A percentile compares a stretch with the other conserved stretches of the same genome.
These are phyloP conservation scores for Malassezia furfur DNA, from an alignment of 1,284 basidiomycete genomes.

Conservation along the genomic window DNA sequence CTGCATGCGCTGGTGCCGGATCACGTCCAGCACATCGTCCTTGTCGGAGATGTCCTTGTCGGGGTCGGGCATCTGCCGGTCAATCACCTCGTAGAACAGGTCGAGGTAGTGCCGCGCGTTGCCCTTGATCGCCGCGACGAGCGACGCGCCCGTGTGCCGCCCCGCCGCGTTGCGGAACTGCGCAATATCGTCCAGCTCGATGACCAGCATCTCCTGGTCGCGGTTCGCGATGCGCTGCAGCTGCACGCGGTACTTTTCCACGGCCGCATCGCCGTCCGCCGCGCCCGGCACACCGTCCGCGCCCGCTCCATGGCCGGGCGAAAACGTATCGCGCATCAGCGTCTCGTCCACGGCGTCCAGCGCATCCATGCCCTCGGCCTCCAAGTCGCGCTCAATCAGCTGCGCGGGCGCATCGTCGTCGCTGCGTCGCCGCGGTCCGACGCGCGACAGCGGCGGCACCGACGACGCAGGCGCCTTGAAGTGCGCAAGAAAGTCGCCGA, in stretches of 20 bases:
- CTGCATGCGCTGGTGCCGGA: constrained; percentile 69
- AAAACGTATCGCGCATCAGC: constrained; percentile 18
- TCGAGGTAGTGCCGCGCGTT: constrained; percentile 85
- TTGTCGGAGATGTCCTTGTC: constrained; percentile 67
- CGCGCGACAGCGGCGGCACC: constrained; percentile 17
- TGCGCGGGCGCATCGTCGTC: constrained; percentile 10
- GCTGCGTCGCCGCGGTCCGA: neutral
- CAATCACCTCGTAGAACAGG: constrained; percentile 82
- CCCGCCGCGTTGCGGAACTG: constrained; percentile 23
- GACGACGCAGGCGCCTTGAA: constrained; percentile 32
- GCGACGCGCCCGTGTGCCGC: constrained; percentile 16
- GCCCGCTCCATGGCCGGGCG: neutral
- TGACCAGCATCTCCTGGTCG: constrained; percentile 70
- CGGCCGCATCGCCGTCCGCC: constrained; percentile 5
- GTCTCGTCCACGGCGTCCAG: constrained; percentile 20
- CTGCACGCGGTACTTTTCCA: constrained; percentile 76
- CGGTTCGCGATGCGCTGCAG: constrained; percentile 87
- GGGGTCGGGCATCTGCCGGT: constrained; percentile 60
- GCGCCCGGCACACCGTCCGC: neutral
- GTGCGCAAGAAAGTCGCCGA: constrained; percentile 37
- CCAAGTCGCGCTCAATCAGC: constrained; percentile 15
- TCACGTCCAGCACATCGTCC: constrained; percentile 52
- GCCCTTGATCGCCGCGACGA: constrained; percentile 54
- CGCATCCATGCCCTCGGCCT: constrained; percentile 16
- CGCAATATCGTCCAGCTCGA: constrained; percentile 71